A percentile compares a stretch with the other conserved stretches of the same genome.
These are phyloP conservation scores for Kluyveromyces sp. DNA, from an alignment of 1,139 yeast genomes.

Conservation along the genomic window DNA sequence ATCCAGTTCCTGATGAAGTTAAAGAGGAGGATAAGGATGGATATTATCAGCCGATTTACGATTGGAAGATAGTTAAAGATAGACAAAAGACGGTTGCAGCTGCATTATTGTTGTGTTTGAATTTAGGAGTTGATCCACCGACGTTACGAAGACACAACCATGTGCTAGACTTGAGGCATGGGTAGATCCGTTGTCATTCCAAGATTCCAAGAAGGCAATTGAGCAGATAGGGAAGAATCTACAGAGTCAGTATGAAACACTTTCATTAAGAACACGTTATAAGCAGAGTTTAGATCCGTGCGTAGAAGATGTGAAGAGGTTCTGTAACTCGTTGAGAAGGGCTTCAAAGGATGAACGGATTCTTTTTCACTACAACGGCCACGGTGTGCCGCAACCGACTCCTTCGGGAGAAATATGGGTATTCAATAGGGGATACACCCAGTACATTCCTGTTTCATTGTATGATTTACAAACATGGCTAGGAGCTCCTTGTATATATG, in stretches of 20 bases:
- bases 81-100: conserved; percentile 94
- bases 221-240: conserved; percentile 85
- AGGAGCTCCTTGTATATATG: conserved; percentile 95
- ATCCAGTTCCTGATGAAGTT: conserved; percentile 56
- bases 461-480: conserved; percentile 94
- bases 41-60: conserved; percentile 64
- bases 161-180: conserved; percentile 91
- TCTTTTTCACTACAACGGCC: conserved; percentile 93
- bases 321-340: conserved; percentile 80
- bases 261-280: conserved; percentile 80
- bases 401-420: conserved; percentile 99
- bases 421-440: conserved; percentile 92
- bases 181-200: conserved; percentile 80
- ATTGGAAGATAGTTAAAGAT: conserved; percentile 88
- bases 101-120: conserved; percentile 80
- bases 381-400: conserved; percentile 98
- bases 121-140: conserved; percentile 98
- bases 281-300: conserved; percentile 91
- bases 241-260: conserved; percentile 82
- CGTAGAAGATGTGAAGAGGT: conserved; percentile 89
- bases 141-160: conserved; percentile 86
- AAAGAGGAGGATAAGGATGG: conserved; percentile 39
- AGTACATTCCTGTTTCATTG: conserved; percentile 89
- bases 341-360: conserved; percentile 89
- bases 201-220: conserved; percentile 85